Evolutionary conservation across 1,139 yeast genomes (phyloP).

Genomic region (Yamadazyma dushanensis): DNA sequence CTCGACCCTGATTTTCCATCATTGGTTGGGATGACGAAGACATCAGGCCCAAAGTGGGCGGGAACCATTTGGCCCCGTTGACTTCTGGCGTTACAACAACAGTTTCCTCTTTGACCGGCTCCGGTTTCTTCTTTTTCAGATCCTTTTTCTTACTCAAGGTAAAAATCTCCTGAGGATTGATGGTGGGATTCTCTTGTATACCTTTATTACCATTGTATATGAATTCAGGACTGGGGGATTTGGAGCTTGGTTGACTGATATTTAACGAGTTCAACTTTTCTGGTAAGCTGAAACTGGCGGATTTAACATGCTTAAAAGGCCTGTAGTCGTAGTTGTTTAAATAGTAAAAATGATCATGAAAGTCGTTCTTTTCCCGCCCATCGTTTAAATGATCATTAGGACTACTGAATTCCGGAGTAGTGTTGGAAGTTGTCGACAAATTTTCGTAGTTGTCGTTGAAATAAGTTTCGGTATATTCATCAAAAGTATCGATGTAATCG

Average conservation of each 20-base stretch:
- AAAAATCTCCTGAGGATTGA: slow-evolving; percentile 36
- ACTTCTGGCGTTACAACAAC: no score
- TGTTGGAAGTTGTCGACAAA: slow-evolving; percentile 10
- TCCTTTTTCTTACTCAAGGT: slow-evolving; percentile 4
- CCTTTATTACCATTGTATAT: slow-evolving; percentile 13
- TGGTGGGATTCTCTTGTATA: slow-evolving; percentile 24
- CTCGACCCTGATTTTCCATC: background rate
- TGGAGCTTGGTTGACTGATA: slow-evolving; percentile 12
- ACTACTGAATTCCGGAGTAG: slow-evolving; percentile 15
- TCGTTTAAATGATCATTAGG: slow-evolving; percentile 8
- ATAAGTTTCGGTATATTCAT: background rate
- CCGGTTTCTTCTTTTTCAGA: background rate
- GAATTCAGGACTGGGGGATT: slow-evolving; percentile 17
- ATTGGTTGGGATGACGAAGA: no score
- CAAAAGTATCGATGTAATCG: slow-evolving; percentile 6
- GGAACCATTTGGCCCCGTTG: no score
- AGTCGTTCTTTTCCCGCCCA: slow-evolving; percentile 3
- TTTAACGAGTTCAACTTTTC: slow-evolving; percentile 32
- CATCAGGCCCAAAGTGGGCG: no score
- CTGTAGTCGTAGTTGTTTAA: slow-evolving; percentile 7
- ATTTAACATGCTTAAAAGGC: slow-evolving; percentile 9
- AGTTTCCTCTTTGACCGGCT: background rate
- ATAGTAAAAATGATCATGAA: slow-evolving; percentile 4
- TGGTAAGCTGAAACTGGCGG: slow-evolving; percentile 16
- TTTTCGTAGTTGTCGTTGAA: slow-evolving; percentile 2